Conservation (phyloP, 2,329 filamentous ascomycete genomes). For the Camillea tinctor region DNA sequence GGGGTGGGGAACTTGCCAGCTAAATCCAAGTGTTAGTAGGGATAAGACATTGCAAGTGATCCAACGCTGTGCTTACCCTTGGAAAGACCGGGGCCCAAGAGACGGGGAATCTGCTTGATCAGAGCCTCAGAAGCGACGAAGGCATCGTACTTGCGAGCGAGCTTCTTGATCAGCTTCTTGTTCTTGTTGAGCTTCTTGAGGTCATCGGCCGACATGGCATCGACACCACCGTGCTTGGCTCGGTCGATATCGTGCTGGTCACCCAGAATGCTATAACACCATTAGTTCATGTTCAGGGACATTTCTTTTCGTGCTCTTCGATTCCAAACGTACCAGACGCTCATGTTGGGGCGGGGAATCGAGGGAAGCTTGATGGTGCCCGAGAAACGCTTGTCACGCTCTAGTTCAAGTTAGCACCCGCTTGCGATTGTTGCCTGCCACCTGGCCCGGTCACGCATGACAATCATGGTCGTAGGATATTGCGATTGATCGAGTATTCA, state of each 20-base stretch:
- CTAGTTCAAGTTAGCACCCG: not conserved
- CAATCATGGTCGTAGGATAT: no score
- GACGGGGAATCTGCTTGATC: conserved; percentile 99
- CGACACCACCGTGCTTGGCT: conserved; percentile 98
- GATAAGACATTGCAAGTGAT: not conserved
- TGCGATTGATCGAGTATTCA: no score
- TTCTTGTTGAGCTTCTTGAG: conserved; percentile 99
- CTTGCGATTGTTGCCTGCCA: not conserved
- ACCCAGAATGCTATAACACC: conserved; percentile 53
- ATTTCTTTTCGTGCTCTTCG: not conserved
- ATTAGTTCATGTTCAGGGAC: conserved; percentile 40
- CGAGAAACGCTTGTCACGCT: conserved; percentile 99
- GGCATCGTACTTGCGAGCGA: conserved; percentile 99
- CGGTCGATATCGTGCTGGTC: conserved; percentile 97
- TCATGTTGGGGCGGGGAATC: conserved; percentile 73
- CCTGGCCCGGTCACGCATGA: no score
- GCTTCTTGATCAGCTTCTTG: conserved; percentile 99
- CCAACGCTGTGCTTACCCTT: conserved; percentile 64
- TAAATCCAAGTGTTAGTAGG: conserved; percentile 39
- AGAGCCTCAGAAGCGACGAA: conserved; percentile 96
- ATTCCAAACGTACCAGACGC: conserved; percentile 17
- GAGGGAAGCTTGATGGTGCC: conserved; percentile 95
- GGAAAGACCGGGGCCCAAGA: conserved; percentile 96
- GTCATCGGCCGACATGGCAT: conserved; percentile 97
- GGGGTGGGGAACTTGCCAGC: conserved; percentile 99